Base-by-base conservation (phyloP, 345 rosid species). In the Physaria fendleri region DNA sequence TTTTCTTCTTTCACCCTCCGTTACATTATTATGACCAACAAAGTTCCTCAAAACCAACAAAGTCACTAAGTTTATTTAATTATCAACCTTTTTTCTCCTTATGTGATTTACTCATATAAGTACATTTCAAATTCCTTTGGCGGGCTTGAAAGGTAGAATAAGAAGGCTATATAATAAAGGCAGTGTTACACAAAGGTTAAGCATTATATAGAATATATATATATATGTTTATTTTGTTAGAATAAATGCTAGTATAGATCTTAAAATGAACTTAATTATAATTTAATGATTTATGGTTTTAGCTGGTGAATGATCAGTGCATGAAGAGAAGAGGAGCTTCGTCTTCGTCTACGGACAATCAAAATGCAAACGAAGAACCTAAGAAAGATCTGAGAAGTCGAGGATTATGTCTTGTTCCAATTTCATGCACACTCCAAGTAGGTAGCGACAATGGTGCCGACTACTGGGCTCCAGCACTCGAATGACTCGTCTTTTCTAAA, bases 331-430 rank as follows among this genome's bases (percentile, higher is more conserved):
- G 77, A 77, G 80, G 75, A 66, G 74, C 76, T 34, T 62, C 50
- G 11, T 51, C 59, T 17, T 42, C 65, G 10, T 37, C 73, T 8
- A 43, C 50, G n/a, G 74, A 71, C 22, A 47, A 16, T 13, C 35
- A 78, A 79, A 81, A 78, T 46, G 51, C 67, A 38, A 43, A 66
- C 32, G 83, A 82, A 52, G 87, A 74, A 44, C 53, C 73, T 32
- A 71, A 79, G 74, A 82, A 67, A 71, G 95, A 89, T 64, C 81
- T 93, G 66, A 85, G 84, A 82, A 87, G 95, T 52, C 82, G 96
- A 75, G 99, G 99, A 56, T 57, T 94, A 71, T 90, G 99, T 72
- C 78, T 94, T 76, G 93, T 94, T 71, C 99, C 97, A 3, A 76
- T 89, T 38, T 87, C 97, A 0, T 90, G 88, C 80, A 87, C 90